Evolutionary conservation across 305 asterid genomes (phyloP), one percentile per base, ranked within the genome.

Genomic region (Plantago lanceolata): DNA sequence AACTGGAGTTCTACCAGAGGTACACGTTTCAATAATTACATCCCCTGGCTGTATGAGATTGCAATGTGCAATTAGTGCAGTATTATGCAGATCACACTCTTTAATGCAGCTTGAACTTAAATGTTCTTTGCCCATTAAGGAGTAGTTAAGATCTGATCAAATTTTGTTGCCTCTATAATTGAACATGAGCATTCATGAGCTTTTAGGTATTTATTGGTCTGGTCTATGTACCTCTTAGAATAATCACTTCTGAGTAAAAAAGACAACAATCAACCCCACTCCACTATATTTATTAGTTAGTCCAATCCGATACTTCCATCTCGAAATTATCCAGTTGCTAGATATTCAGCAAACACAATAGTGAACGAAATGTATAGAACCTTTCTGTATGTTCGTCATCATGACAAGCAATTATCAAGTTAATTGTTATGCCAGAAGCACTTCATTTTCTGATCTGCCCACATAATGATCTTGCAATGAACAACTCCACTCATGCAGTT

Each of bases 1-100:
- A 67, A 77, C 85, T 37, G 99, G 99, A 71, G 81, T 94, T 72
- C 81, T 94, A 55, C 99, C 99, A 4, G 93, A 88, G 96, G 99
- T 94, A 86, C 73, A 76, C 28, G 64, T 61, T 61, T 49, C 28
- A 29, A 68, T 57, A 51, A 59, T 58, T 64, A 57, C 64, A 19
- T 49, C 19, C 6, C 17, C 43, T 53, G 61, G 48, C 61, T 45
- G 8, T 8, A 8, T 54, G 40, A 54, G 59, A 20, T 53, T 54
- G 44, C 11, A 54, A 24, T 8, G 15, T 13, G 15, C 47, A 45
- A 40, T 19, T 13, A 49, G 19, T 20, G 21, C 52, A 49, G 19
- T 3, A 59, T 37, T 5, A 37, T 0, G 59, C 12, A 26, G 54
- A 40, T 40, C 45, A 40, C 15, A 72, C 55, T 37, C 49, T 56